Base-by-base conservation (phyloP, 352 stramenopile genomes). In the Phytophthora meadii region DNA sequence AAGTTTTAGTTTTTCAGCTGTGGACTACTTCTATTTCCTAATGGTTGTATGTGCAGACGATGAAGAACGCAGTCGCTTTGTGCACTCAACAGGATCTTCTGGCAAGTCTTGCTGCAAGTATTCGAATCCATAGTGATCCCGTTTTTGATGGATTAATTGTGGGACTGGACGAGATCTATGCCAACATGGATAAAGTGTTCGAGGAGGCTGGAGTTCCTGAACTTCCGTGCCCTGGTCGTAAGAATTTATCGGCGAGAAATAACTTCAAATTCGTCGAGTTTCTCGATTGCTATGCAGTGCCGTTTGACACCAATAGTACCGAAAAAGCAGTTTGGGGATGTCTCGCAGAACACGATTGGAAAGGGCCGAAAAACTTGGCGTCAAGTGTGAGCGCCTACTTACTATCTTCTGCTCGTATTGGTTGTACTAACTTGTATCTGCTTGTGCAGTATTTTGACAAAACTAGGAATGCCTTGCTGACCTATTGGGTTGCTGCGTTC, bases 81-180 rank as follows among this genome's bases (percentile, higher is more conserved):
- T 58, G 49, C 47, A 58, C 3, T n/a, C 46, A 49, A 9, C 36
- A 58, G 1, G 34, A 65, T 25, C 37, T 58, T 14, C 46, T 57
- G 57, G 6, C 17, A 9, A 44, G 19, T 39, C 37, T 53, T 34
- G 57, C 57, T 8, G 28, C 22, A 8, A 52, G 17, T 5, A 46
- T 58, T 30, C 10, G 19, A n/a, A 22, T 58, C 9, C 34, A 8
- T 15, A 59, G 49, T 28, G 58, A 61, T n/a, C 50, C 58, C 12
- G 51, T 54, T 11, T 67, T 67, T 12, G 49, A 61, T 48, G 30
- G 25, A 28, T 34, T 67, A 10, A 27, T 67, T 48, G 24, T 50
- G 32, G 49, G 49, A 2, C n/a, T 73, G 40, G 65, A 69, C 36
- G 59, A 65, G 42, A 45, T 73, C 6, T 73, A 73, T 36, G 36